Base-by-base conservation (phyloP, 73 alveolate species). In the Blepharisma japonicum region DNA sequence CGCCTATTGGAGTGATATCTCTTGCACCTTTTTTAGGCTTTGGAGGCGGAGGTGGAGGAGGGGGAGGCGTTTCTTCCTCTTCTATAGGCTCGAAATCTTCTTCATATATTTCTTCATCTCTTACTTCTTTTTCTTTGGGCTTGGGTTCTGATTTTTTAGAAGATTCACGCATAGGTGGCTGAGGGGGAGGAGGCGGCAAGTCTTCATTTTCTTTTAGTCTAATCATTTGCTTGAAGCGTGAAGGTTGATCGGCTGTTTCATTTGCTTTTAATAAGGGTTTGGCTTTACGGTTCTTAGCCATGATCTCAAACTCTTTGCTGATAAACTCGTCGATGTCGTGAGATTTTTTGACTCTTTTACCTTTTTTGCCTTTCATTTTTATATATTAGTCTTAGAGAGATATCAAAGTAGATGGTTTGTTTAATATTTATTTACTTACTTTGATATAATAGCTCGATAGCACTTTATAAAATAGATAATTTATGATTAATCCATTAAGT, bases 251-350 rank as follows among this genome's bases (percentile, higher is more conserved):
- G 2, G 74, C 18, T 1, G 23, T 39, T 61, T 61, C 74, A 61
- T n/a, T 14, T 0, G 74, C 74, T 61, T 5, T 61, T 61, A 61
- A n/a, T 14, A 61, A 39, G 23, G 74, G 74, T 25, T 61, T 61
- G 74, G 50, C 11, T 61, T 61, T 61, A 14, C 18, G n/a, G n/a
- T n/a, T 61, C 47, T 25, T 61, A 1, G 0, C 5, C 18, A 61
- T 61, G 1, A 9, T 1, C 18, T 61, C 74, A 5, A 61, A 61
- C 5, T 61, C 74, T 25, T 61, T 61, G 14, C 23, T 61, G n/a
- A 61, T 8, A 25, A 61, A 61, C 47, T 61, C 74, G 74, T 61
- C 74, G 49, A 61, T 61, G 74, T 61, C 74, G 5, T 61, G 14
- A 2, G 14, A 20, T 25, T 61, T 61, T 25, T 25, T 61, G 0